Evolutionary conservation across 1,284 basidiomycete species (phyloP).

Genomic region (Fomes fomentarius): DNA sequence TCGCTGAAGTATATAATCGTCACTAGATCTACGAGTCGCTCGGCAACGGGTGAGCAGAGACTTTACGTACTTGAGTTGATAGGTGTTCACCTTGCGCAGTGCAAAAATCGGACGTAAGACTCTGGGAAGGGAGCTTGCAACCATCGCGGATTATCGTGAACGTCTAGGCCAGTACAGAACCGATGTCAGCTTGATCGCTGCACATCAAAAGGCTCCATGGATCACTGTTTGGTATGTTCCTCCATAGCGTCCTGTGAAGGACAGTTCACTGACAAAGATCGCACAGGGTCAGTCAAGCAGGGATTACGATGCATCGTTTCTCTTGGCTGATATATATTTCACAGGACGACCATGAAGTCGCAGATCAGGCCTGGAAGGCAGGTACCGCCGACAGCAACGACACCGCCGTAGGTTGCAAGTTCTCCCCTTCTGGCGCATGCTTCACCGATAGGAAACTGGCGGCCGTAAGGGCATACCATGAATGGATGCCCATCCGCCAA

Average conservation of each 20-base stretch:
- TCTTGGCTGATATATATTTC: too few relatives aligned
- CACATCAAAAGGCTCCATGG: constrained; percentile 59
- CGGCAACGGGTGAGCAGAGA: constrained; percentile 43
- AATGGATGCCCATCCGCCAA: constrained; percentile 74
- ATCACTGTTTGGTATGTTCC: constrained; percentile 58
- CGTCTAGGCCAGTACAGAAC: constrained; percentile 64
- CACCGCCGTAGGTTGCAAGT: constrained; percentile 54
- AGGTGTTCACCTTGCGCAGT: constrained; percentile 31
- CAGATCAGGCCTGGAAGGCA: constrained; percentile 67
- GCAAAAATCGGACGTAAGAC: constrained; percentile 50
- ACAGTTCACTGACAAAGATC: too few relatives aligned
- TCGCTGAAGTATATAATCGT: too few relatives aligned
- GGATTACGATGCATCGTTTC: too few relatives aligned
- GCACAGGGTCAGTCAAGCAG: constrained; percentile 10
- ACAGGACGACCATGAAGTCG: constrained; percentile 67
- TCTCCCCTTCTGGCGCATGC: constrained; percentile 57
- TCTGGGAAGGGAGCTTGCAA: constrained; percentile 59
- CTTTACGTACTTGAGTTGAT: too few relatives aligned
- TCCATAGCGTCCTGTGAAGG: constrained; percentile 1
- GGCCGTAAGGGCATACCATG: constrained; percentile 67
- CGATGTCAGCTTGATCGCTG: constrained; percentile 50
- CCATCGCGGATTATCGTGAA: constrained; percentile 64
- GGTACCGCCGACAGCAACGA: constrained; percentile 69
- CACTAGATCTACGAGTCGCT: constrained; percentile 54
- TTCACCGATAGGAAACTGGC: constrained; percentile 69